A percentile compares a stretch with the other conserved stretches of the same genome.
These are phyloP conservation scores for Diaporthe ilicicola DNA, from an alignment of 2,329 filamentous ascomycete genomes.

Conservation along the genomic window DNA sequence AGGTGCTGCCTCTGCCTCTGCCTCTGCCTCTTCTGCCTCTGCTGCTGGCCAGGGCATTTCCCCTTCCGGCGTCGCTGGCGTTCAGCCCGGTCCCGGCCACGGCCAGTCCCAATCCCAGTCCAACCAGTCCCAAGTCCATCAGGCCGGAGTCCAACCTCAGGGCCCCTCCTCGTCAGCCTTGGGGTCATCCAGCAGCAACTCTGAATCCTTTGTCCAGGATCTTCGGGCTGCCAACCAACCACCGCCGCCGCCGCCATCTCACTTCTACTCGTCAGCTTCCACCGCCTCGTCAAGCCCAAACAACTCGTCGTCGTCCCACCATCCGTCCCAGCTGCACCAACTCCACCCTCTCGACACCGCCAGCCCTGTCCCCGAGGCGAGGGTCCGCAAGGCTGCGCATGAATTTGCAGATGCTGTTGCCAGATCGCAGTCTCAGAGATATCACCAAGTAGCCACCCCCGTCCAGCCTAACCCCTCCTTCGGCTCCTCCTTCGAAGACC, in stretches of 20 bases:
- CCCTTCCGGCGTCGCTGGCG: slow-evolving; percentile 32
- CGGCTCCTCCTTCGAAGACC: slow-evolving; percentile 31
- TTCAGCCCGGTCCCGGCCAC: slow-evolving; percentile 40
- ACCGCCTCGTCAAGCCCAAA: slow-evolving; percentile 29
- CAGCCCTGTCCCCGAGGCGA: slow-evolving; percentile 44
- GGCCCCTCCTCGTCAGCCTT: slow-evolving; percentile 39
- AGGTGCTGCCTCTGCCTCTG: slow-evolving; percentile 6
- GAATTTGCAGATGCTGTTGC: slow-evolving; percentile 59
- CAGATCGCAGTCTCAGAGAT: slow-evolving; percentile 62
- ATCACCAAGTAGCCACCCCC: slow-evolving; percentile 42
- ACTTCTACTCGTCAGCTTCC: slow-evolving; percentile 37
- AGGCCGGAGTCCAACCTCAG: slow-evolving; percentile 34
- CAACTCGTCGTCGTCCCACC: slow-evolving; percentile 5
- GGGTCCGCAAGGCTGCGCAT: slow-evolving; percentile 45
- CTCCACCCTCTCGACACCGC: slow-evolving; percentile 37
- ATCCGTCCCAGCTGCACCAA: slow-evolving; percentile 29
- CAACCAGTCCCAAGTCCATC: slow-evolving; percentile 41
- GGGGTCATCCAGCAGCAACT: slow-evolving; percentile 44
- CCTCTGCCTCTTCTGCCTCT: background rate
- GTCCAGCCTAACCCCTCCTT: slow-evolving; percentile 35
- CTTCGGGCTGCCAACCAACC: slow-evolving; percentile 31
- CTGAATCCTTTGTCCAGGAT: slow-evolving; percentile 38
- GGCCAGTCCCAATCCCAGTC: slow-evolving; percentile 41
- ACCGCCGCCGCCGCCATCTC: slow-evolving; percentile 32
- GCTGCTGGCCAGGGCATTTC: slow-evolving; percentile 29